phyloP scores from a whole-genome alignment of 257 asterid species.

The Solanum paucissectum region DNA sequence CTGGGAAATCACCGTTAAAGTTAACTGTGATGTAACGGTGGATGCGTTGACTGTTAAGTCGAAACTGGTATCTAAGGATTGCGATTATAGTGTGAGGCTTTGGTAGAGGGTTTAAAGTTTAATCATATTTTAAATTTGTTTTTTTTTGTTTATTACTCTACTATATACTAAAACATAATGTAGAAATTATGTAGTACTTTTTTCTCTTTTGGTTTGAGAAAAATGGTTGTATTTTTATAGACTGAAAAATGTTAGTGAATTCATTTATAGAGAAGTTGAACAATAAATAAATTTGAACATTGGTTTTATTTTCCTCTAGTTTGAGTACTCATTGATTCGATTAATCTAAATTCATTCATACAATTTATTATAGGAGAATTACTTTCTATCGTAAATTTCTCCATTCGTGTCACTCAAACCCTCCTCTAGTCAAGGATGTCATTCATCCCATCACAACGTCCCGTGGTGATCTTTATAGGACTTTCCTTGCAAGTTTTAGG shows the following conservation, averaged over 20 bases:
- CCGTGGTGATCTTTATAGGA: background rate
- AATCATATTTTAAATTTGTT: background rate
- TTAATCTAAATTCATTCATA: background rate
- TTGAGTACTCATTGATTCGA: background rate
- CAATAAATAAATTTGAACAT: background rate
- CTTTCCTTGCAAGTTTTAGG: background rate
- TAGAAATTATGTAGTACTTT: background rate
- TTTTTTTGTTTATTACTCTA: background rate
- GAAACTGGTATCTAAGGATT: slow-evolving; percentile 33
- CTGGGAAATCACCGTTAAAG: slow-evolving; percentile 51
- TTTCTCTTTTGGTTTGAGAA: background rate
- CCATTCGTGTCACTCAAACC: background rate
- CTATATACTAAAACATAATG: background rate
- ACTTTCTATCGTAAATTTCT: background rate
- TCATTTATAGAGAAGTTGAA: background rate
- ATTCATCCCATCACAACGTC: background rate
- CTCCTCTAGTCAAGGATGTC: background rate
- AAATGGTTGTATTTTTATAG: background rate
- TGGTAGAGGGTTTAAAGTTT: slow-evolving; percentile 32
- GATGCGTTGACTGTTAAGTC: slow-evolving; percentile 33
- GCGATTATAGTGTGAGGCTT: slow-evolving; percentile 53
- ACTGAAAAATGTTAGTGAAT: background rate
- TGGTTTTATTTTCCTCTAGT: background rate
- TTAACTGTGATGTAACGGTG: slow-evolving; percentile 56
- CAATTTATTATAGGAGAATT: background rate